Conservation (phyloP, 352 stramenopile species). For the Blastocystis sp. region DNA sequence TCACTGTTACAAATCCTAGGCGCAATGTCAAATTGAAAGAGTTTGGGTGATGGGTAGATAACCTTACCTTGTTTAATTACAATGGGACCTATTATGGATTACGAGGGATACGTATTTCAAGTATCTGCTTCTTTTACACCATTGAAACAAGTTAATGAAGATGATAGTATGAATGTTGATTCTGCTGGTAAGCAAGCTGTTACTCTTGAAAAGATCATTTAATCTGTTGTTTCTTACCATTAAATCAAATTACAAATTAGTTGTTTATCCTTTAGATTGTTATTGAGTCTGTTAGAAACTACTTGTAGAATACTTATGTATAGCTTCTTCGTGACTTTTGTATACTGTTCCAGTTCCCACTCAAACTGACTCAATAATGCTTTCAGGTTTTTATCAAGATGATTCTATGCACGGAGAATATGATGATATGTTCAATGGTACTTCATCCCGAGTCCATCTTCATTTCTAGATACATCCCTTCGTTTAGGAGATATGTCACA, state of each 20-base stretch:
- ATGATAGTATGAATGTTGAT: background rate
- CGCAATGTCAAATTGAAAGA: background rate
- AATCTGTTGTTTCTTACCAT: background rate
- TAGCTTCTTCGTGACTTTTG: background rate
- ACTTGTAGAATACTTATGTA: background rate
- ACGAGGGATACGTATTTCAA: background rate
- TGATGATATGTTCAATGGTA: conserved; percentile 23
- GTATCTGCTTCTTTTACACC: conserved; percentile 22
- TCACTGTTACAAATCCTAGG: background rate
- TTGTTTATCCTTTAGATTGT: background rate
- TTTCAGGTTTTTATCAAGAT: background rate
- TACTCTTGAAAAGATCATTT: conserved; percentile 27
- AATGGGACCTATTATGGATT: conserved; percentile 35
- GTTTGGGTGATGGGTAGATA: background rate
- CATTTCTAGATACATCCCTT: background rate
- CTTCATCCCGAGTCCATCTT: background rate
- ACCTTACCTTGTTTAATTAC: background rate
- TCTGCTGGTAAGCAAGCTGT: background rate
- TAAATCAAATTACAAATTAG: background rate
- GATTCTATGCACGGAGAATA: conserved; percentile 2
- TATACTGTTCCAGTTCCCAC: background rate
- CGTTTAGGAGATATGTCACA: background rate
- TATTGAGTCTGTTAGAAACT: background rate
- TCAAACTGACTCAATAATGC: background rate
- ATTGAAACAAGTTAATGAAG: background rate